Conservation (phyloP, 129 eudicot genomes). For the Erigeron canadensis region DNA sequence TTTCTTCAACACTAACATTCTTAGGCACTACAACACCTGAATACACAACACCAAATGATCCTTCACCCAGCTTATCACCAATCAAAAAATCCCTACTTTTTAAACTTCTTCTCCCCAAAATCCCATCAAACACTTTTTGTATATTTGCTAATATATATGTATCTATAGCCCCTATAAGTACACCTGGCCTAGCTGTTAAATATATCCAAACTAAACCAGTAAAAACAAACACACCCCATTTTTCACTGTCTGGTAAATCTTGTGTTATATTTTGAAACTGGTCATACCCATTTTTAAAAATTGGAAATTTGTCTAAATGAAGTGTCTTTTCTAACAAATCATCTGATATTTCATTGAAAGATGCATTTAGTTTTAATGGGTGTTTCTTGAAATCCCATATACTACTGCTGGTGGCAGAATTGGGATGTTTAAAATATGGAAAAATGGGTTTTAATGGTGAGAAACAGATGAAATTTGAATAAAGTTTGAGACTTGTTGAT, state of each 20-base stretch:
- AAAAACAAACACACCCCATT: conserved; percentile 66
- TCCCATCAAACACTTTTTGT: conserved; percentile 64
- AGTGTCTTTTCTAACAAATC: conserved; percentile 40
- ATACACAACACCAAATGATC: conserved; percentile 93
- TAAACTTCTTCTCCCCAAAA: conserved; percentile 63
- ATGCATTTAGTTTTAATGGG: conserved; percentile 49
- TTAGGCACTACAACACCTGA: conserved; percentile 85
- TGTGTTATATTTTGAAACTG: conserved; percentile 41
- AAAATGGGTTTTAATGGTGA: conserved; percentile 41
- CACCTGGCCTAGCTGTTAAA: conserved; percentile 97
- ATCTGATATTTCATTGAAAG: conserved; percentile 47
- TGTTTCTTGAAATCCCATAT: conserved; percentile 29
- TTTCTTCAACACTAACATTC: conserved; percentile 53
- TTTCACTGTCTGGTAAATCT: conserved; percentile 61
- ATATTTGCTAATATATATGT: conserved; percentile 71
- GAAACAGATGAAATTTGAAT: conserved; percentile 36
- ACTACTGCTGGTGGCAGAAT: conserved; percentile 4
- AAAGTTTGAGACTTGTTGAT: conserved; percentile 52
- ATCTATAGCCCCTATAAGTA: conserved; percentile 86
- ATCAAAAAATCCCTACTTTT: conserved; percentile 66
- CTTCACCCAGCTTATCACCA: conserved; percentile 82
- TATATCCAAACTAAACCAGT: conserved; percentile 83
- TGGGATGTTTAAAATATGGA: not conserved
- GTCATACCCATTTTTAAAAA: conserved; percentile 48
- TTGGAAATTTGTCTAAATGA: conserved; percentile 51